A percentile compares a stretch with the other conserved stretches of the same genome.
Conservation (phyloP, 768 basidiomycete species). For the Leccinellum rugosiceps region DNA sequence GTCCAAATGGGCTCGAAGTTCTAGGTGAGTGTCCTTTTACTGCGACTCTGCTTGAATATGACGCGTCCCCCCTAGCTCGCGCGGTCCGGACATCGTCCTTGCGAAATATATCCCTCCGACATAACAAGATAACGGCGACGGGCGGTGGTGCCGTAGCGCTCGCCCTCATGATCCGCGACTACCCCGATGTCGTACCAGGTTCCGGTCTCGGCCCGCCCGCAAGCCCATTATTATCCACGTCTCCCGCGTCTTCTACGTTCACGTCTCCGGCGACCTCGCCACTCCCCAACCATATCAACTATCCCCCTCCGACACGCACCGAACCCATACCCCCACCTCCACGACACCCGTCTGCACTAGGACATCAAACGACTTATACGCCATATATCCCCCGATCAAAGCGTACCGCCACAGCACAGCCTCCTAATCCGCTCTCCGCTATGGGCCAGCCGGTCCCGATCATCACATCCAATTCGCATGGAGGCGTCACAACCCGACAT, state of each 20-base stretch:
- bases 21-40: slow-evolving; percentile 55
- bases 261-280: slow-evolving; percentile 34
- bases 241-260: slow-evolving; percentile 18
- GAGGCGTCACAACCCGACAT: slow-evolving; percentile 50
- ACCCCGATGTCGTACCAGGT: slow-evolving; percentile 69
- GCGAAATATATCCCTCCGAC: slow-evolving; percentile 84
- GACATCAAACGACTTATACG: slow-evolving; percentile 72
- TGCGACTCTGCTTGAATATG: not conserved
- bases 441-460: slow-evolving; percentile 56
- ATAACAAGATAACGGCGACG: slow-evolving; percentile 80
- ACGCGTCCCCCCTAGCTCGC: slow-evolving; percentile 50
- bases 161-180: slow-evolving; percentile 96
- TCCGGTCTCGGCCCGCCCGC: not conserved
- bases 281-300: slow-evolving; percentile 25
- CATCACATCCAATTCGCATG: slow-evolving; percentile 61
- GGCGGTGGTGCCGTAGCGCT: slow-evolving; percentile 91
- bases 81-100: slow-evolving; percentile 76
- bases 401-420: slow-evolving; percentile 32
- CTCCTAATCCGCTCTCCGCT: slow-evolving; percentile 33
- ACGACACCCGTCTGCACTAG: slow-evolving; percentile 45
- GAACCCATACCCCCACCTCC: slow-evolving; percentile 47
- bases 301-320: slow-evolving; percentile 27
- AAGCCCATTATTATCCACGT: slow-evolving; percentile 6
- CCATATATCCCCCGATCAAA: slow-evolving; percentile 70
- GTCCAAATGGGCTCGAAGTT: slow-evolving; percentile 70